phyloP scores from a whole-genome alignment of 345 rosid genomes.

The Syzygium jambos region DNA sequence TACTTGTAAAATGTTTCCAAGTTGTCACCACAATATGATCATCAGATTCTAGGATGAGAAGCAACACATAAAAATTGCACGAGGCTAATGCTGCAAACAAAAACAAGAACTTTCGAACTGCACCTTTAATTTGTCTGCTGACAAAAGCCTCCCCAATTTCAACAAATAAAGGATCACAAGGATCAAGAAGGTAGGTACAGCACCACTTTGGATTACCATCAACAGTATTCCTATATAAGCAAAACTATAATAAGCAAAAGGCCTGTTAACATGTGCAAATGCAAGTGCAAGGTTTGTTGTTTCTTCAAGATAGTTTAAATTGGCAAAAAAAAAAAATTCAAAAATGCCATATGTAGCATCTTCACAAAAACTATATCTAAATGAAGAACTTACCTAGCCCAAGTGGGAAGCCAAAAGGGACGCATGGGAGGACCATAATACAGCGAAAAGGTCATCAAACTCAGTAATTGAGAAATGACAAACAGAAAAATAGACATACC shows the following conservation, averaged over 20 bases:
- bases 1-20: background rate
- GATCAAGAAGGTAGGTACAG: conserved; percentile 89
- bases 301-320: background rate
- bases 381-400: background rate
- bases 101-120: background rate
- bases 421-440: background rate
- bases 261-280: background rate
- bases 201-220: conserved; percentile 84
- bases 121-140: conserved; percentile 66
- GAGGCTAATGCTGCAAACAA: background rate
- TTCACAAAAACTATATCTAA: background rate
- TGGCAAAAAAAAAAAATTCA: background rate
- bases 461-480: background rate
- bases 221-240: conserved; percentile 76
- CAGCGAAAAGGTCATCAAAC: background rate
- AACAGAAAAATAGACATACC: conserved; percentile 34
- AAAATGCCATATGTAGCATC: background rate
- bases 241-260: background rate
- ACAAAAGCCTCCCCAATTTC: conserved; percentile 87
- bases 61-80: background rate
- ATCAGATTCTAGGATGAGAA: background rate
- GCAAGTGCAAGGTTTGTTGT: background rate
- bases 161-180: conserved; percentile 80
- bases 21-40: background rate
- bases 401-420: background rate